A percentile compares a stretch with the other conserved stretches of the same genome.
Evolutionary conservation across 805 yeast species (phyloP).

Genomic region (Cyberlindnera mrakii): DNA sequence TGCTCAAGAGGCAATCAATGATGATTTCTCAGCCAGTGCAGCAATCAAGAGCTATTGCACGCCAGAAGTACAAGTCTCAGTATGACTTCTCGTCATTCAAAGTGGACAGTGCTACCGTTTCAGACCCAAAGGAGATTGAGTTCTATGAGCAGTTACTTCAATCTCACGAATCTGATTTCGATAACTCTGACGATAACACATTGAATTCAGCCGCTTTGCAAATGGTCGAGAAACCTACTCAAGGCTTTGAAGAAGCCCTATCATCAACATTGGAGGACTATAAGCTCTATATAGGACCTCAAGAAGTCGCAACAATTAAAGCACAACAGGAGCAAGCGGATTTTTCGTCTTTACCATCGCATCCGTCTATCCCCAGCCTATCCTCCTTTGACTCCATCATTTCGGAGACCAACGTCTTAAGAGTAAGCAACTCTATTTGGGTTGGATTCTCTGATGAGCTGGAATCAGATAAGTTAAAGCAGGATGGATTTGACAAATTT

Average conservation of each 20-base stretch:
- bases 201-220: not conserved
- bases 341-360: conserved; percentile 1
- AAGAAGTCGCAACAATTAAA: not conserved
- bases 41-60: not conserved
- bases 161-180: not conserved
- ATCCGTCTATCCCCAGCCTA: conserved; percentile 18
- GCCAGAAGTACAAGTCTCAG: conserved; percentile 12
- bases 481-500: conserved; percentile 11
- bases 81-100: conserved; percentile 6
- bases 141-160: conserved; percentile 12
- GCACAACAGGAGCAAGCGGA: not conserved
- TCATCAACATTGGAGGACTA: conserved; percentile 19
- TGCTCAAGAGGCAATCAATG: conserved; percentile 1
- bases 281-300: conserved; percentile 13
- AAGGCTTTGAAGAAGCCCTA: conserved; percentile 3
- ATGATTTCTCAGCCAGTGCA: not conserved
- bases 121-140: conserved; percentile 20
- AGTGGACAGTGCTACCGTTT: conserved; percentile 3
- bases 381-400: conserved; percentile 7
- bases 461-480: not conserved
- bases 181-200: not conserved
- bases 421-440: conserved; percentile 20
- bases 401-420: conserved; percentile 14
- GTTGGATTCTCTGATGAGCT: conserved; percentile 14
- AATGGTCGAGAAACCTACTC: not conserved